Percentiles rank a stretch among this genome's conserved stretches.
phyloP scores from a whole-genome alignment of 495 filamentous ascomycete species.

The Penicillium robsamsonii region DNA sequence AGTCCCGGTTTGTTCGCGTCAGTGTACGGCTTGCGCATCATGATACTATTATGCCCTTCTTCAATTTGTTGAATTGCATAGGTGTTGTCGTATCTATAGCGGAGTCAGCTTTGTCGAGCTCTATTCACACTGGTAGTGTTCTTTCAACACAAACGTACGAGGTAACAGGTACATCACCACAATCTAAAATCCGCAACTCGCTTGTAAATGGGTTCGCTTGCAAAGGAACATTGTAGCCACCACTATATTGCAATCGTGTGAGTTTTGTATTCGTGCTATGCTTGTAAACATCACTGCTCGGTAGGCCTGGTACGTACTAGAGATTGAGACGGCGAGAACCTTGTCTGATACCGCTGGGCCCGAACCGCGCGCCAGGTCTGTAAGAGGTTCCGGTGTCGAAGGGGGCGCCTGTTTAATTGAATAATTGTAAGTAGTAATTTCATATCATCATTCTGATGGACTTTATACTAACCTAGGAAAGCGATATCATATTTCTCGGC shows the following conservation, averaged over 20 bases:
- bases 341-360: slow-evolving; percentile 77
- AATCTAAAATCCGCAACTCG: slow-evolving; percentile 69
- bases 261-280: slow-evolving; percentile 34
- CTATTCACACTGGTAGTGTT: too few relatives aligned
- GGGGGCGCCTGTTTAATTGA: slow-evolving; percentile 47
- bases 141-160: slow-evolving; percentile 40
- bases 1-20: slow-evolving; percentile 47
- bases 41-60: slow-evolving; percentile 56
- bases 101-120: neutral
- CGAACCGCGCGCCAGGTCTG: slow-evolving; percentile 80
- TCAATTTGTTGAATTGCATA: slow-evolving; percentile 73
- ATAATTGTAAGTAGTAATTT: neutral
- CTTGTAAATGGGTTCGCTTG: slow-evolving; percentile 61
- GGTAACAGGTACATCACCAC: slow-evolving; percentile 73
- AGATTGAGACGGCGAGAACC: slow-evolving; percentile 70
- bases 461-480: slow-evolving; percentile 57
- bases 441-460: neutral
- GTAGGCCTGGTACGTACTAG: slow-evolving; percentile 49
- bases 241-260: slow-evolving; percentile 55
- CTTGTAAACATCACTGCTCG: slow-evolving; percentile 3
- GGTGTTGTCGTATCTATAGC: slow-evolving; percentile 60
- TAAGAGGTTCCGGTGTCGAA: slow-evolving; percentile 72
- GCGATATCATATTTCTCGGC: slow-evolving; percentile 76
- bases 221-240: slow-evolving; percentile 62
- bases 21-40: slow-evolving; percentile 51